Conservation (phyloP, 257 asterid species). For the Solanum etuberosum region DNA sequence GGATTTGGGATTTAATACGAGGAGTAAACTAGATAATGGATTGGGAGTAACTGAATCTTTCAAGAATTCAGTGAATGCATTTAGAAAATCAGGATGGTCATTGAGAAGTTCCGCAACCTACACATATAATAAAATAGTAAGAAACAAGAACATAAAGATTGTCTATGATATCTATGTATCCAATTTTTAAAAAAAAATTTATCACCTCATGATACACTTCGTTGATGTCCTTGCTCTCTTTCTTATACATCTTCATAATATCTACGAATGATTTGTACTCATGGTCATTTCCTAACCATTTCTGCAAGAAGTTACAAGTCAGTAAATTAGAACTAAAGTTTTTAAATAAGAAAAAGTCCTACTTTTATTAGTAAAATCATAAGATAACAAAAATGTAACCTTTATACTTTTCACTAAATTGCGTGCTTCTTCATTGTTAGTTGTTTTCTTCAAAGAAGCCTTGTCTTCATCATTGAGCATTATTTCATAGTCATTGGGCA, state of each 20-base stretch:
- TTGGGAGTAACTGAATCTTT: not conserved
- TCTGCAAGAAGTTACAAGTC: not conserved
- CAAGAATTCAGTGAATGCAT: not conserved
- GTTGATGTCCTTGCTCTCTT: not conserved
- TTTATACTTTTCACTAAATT: not conserved
- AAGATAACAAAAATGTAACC: not conserved
- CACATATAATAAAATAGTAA: not conserved
- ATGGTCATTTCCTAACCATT: not conserved
- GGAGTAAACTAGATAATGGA: not conserved
- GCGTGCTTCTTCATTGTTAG: not conserved
- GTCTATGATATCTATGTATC: not conserved
- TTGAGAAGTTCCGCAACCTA: not conserved
- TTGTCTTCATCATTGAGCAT: not conserved
- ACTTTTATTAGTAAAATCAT: not conserved
- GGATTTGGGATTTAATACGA: not conserved
- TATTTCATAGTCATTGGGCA: constrained; percentile 49
- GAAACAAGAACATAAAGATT: not conserved
- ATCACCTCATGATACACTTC: not conserved
- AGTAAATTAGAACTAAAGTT: not conserved
- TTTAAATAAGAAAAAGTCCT: not conserved
- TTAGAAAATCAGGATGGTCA: not conserved
- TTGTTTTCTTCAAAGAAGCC: not conserved
- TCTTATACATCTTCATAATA: not conserved
- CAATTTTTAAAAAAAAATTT: not conserved
- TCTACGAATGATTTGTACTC: not conserved